Evolutionary conservation across 805 yeast species (phyloP), one percentile per base, ranked within the genome.

Genomic region (Starmerella floricola): DNA sequence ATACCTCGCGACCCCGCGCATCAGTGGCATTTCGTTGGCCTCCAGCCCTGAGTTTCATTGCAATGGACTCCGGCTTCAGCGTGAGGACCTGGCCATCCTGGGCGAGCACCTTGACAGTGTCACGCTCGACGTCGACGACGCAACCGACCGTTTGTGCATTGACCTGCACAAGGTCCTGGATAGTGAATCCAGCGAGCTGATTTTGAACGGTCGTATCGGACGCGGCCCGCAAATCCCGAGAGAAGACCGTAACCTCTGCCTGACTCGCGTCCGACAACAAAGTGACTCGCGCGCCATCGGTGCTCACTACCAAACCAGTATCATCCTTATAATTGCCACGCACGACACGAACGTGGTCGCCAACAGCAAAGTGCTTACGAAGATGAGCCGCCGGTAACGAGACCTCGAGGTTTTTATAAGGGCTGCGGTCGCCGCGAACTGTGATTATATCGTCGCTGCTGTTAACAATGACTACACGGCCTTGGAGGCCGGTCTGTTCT

Each of bases 331-430:
- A 94, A 56, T 82, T 85, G 58, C 98, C 98, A 57, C 78, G 83
- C 30, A 82, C 73, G 26, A 88, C 91, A 44, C 94, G 78, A 18
- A 91, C 95, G 60, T 91, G 96, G 61, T 88, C 97, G 69, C 98
- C 98, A 32, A 84, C 76, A 40, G 72, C 64, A 62, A 88, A 88
- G 41, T 82, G 76, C 60, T 91, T 91, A 58, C 96, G 75, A 56
- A 91, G 68, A 48, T 84, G 78, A 34, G 73, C 71, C 3, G 79
- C 72, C 27, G 96, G 95, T 38, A 87, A 79, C 46, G 91, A 94
- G 50, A 87, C 69, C 52, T 69, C 67, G 40, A 68, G 68, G 50
- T 74, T 78, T 46, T 72, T 62, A 44, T 74, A 65, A 46, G 69
- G 66, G 45, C 66, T 72, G 27, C 67, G 62, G 40, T 68, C 54